Evolutionary conservation across 306 rosid genomes (phyloP), one percentile per base, ranked within the genome.

Genomic region (Quercus engelmannii): DNA sequence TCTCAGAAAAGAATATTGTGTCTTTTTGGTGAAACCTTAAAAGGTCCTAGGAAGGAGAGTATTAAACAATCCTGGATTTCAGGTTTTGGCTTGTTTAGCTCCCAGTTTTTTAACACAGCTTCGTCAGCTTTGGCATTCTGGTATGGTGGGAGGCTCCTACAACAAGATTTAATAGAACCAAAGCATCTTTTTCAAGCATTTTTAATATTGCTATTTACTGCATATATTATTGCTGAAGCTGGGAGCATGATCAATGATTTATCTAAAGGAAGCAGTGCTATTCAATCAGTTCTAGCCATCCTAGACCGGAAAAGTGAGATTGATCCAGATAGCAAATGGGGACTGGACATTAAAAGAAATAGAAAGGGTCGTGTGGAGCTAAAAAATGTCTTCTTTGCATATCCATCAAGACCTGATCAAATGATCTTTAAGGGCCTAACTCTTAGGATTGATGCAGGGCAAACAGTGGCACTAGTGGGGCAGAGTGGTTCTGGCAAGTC

Each of bases 401-500:
- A 94, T 84, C 97, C 98, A 80, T 78, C 90, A 69, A 90, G 97
- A 77, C 94, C 97, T 25, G 90, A 91, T 2, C 92, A 91, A 74
- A 92, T 90, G 90, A 79, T 94, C 59, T 90, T 94, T 20, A 90
- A 87, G 83, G 93, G 97, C 5, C 71, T 92, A 71, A 83, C 75
- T 73, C 97, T 94, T 17, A 90, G 79, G 57, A 84, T 94, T 76
- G 95, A 92, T 35, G 89, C 91, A 55, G 97, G 95, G 55, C 85
- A 51, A 79, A 91, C 93, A 59, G 82, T 92, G 19, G 97, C 97
- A 28, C 76, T 94, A 4, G 98, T 89, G 10, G 98, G 98, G 23
- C 86, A 86, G 31, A 91, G 97, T 72, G 98, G 97, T 54, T 88
- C 95, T 5, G 98, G 97, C n/a, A 94, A 94, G 85, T 92, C 97